Evolutionary conservation across 202 grass and related monocot genomes (phyloP).

Genomic region (Dendrocalamus latiflorus): DNA sequence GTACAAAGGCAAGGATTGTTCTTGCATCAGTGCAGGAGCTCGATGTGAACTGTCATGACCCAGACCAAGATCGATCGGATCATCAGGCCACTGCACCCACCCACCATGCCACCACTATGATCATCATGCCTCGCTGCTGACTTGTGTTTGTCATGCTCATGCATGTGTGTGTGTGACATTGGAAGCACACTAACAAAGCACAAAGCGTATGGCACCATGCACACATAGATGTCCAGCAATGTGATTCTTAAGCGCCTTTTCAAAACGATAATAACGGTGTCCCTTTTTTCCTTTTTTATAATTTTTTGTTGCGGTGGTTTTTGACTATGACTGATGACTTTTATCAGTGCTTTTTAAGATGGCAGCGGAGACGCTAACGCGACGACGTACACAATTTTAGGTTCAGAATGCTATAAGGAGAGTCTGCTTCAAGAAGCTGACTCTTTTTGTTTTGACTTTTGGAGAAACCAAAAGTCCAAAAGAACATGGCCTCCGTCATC

Average conservation of each 20-base stretch:
- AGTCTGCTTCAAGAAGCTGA: no score
- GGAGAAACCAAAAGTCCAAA: no score
- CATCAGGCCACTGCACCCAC: constrained; percentile 8
- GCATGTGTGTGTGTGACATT: constrained; percentile 13
- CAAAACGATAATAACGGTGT: background rate
- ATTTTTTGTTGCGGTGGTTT: background rate
- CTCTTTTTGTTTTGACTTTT: no score
- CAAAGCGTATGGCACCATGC: constrained; percentile 9
- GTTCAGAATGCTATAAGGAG: no score
- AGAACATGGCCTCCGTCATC: no score
- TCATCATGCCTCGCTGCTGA: constrained; percentile 17
- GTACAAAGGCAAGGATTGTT: background rate
- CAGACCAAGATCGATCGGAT: constrained; percentile 25
- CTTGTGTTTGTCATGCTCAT: constrained; percentile 15
- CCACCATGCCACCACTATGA: background rate
- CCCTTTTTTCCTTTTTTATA: background rate
- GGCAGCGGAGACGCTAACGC: no score
- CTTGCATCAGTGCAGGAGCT: background rate
- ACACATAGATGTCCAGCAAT: background rate
- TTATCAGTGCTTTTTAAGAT: no score
- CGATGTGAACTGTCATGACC: constrained; percentile 7
- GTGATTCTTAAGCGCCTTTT: background rate
- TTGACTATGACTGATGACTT: no score
- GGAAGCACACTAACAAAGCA: constrained; percentile 22
- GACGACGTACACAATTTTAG: no score